Percentiles rank a stretch among this genome's conserved stretches.
These are phyloP conservation scores for Fusarium armeniacum DNA, from an alignment of 2,329 filamentous ascomycete genomes.

Conservation along the genomic window DNA sequence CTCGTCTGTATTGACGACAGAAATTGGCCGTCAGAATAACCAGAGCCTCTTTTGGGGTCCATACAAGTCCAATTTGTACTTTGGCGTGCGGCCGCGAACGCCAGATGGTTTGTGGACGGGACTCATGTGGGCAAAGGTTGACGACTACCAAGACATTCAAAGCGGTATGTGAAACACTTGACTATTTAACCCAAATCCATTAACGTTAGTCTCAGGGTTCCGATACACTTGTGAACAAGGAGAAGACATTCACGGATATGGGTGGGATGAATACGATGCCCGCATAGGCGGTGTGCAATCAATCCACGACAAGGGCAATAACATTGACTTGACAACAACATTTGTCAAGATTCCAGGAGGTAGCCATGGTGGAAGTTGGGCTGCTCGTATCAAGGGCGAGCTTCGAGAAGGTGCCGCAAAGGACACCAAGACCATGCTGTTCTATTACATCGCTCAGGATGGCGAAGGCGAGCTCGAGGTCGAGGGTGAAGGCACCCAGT, in stretches of 20 bases:
- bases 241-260: slow-evolving; percentile 93
- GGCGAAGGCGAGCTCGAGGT: slow-evolving; percentile 76
- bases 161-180: slow-evolving; percentile 68
- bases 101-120: slow-evolving; percentile 86
- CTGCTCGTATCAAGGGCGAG: slow-evolving; percentile 84
- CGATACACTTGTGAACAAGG: slow-evolving; percentile 97
- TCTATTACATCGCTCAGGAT: slow-evolving; percentile 88
- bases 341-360: slow-evolving; percentile 95
- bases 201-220: slow-evolving; percentile 69
- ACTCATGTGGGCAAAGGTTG: slow-evolving; percentile 89
- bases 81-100: slow-evolving; percentile 86
- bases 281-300: slow-evolving; percentile 88
- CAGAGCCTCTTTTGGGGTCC: slow-evolving; percentile 95
- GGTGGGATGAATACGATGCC: slow-evolving; percentile 97
- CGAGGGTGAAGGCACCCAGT: slow-evolving; percentile 64
- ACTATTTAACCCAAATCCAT: slow-evolving; percentile 3
- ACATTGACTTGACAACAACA: slow-evolving; percentile 89
- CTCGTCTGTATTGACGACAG: slow-evolving; percentile 60
- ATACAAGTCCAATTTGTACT: slow-evolving; percentile 94
- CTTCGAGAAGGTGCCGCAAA: slow-evolving; percentile 77
- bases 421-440: slow-evolving; percentile 79
- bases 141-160: slow-evolving; percentile 82
- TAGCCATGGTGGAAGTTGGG: slow-evolving; percentile 90
- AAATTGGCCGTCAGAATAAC: slow-evolving; percentile 73
- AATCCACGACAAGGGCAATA: slow-evolving; percentile 90